Percentiles rank a stretch among this genome's conserved stretches.
These are phyloP conservation scores for Saccharomycopsis hybrid DNA, from an alignment of 1,139 yeast genomes.

Conservation along the genomic window DNA sequence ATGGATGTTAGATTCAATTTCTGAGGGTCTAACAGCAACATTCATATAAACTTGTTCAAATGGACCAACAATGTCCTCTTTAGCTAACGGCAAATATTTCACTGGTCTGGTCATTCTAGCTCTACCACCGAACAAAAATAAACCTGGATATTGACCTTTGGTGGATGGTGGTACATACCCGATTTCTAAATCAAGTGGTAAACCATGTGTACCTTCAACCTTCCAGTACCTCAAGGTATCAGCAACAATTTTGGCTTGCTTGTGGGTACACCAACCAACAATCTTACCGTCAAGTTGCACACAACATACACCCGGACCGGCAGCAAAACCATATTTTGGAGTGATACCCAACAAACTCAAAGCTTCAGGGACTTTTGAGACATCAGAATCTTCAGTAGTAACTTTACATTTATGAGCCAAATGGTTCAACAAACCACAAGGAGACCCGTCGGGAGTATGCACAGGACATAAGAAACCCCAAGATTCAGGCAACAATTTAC, in stretches of 20 bases:
- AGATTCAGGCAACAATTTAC: conserved; percentile 93
- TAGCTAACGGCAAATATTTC: conserved; percentile 77
- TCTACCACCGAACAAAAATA: conserved; percentile 82
- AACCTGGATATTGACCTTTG: conserved; percentile 97
- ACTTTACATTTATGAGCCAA: conserved; percentile 91
- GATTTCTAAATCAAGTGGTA: conserved; percentile 82
- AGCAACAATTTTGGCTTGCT: conserved; percentile 79
- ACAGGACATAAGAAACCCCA: conserved; percentile 99
- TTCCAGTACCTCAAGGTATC: conserved; percentile 92
- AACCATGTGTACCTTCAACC: conserved; percentile 67
- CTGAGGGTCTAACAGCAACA: conserved; percentile 91
- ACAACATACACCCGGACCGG: conserved; percentile 83
- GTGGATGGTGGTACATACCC: conserved; percentile 94
- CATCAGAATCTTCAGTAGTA: conserved; percentile 72
- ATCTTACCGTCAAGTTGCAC: conserved; percentile 91
- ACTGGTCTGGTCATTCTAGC: conserved; percentile 97
- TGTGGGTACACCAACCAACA: conserved; percentile 91
- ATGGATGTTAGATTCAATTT: conserved; percentile 74
- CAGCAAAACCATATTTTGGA: conserved; percentile 65
- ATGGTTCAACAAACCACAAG: conserved; percentile 97
- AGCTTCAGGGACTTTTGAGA: conserved; percentile 59
- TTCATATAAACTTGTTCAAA: conserved; percentile 97
- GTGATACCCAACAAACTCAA: conserved; percentile 75
- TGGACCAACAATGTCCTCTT: conserved; percentile 87
- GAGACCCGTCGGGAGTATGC: conserved; percentile 99